Base-by-base conservation (phyloP, 2,329 filamentous ascomycete genomes). In the Scorias spongiosa region DNA sequence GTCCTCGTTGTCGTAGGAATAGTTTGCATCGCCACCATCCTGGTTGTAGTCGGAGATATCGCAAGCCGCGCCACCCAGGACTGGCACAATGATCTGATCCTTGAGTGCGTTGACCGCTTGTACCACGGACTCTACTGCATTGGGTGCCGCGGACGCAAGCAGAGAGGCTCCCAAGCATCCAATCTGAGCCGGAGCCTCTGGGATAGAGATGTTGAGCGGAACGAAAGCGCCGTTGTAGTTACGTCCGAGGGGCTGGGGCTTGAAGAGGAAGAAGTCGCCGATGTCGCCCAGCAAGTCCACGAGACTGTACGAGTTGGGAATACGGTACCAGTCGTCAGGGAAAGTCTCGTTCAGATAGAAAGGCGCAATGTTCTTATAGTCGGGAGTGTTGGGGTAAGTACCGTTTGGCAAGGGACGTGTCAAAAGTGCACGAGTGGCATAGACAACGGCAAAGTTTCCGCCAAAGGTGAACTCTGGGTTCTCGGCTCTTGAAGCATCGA, bases 311-410 rank as follows among this genome's bases (percentile, higher is more conserved):
- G 54, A 44, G 7, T 42, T 48, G 1, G 45, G 39, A 37, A 51
- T 48, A 26, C 49, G 46, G 49, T 46, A 56, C 54, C 55, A 57
- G 10, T 50, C 32, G 1, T 39, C 11, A 3, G 54, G 54, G 48
- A 56, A 57, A 17, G 53, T 56, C 44, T 57, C 55, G 48, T 57
- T 57, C 14, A 56, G 43, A 46, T 54, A 56, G 48, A 57, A 57
- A 10, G 55, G 54, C 15, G 49, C 52, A 20, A 57, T 46, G 46
- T 56, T 57, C 10, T 30, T 17, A 41, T 43, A 52, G 41, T 53
- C 39, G 11, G 53, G 48, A 12, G 38, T 10, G 18, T 37, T 43
- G 30, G 40, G 29, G 15, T 42, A 36, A 3, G 52, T 56, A 42
- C 54, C 55, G 45, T 57, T 56, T 12, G 54, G 47, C 34, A 57